These are phyloP conservation scores for Terfezia claveryi DNA, from an alignment of 495 filamentous ascomycete species.

Conservation along the genomic window DNA sequence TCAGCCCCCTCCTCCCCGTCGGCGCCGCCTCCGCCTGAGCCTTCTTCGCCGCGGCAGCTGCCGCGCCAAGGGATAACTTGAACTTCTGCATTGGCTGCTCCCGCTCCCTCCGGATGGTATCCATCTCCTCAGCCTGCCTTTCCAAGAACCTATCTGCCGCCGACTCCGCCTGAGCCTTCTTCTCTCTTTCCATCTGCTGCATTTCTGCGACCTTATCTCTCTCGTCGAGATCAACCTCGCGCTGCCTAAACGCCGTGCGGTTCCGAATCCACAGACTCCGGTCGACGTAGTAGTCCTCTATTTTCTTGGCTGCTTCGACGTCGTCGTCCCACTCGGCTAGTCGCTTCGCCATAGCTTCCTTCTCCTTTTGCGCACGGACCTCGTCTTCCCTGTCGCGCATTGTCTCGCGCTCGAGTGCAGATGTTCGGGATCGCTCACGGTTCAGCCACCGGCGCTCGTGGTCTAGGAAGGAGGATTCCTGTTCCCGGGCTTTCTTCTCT, in stretches of 20 bases:
- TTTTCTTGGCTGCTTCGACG: constrained; percentile 45
- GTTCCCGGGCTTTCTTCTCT: constrained; percentile 47
- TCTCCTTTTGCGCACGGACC: constrained; percentile 31
- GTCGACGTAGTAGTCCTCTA: constrained; percentile 68
- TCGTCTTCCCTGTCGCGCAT: constrained; percentile 56
- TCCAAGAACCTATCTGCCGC: constrained; percentile 89
- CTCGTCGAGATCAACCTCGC: constrained; percentile 57
- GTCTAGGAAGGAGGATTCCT: constrained; percentile 64
- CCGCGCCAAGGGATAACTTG: constrained; percentile 57
- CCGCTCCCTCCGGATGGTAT: constrained; percentile 31
- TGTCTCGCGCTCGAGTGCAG: constrained; percentile 63
- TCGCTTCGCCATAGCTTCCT: constrained; percentile 48
- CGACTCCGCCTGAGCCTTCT: constrained; percentile 49
- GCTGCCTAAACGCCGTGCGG: constrained; percentile 44
- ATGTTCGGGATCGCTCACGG: constrained; percentile 59
- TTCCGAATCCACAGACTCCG: constrained; percentile 65
- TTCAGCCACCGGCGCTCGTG: constrained; percentile 79
- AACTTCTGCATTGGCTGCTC: constrained; percentile 36
- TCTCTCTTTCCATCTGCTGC: constrained; percentile 45
- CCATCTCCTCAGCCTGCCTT: constrained; percentile 67
- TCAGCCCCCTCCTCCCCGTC: constrained; percentile 14
- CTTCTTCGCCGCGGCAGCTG: constrained; percentile 63
- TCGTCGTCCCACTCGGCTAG: constrained; percentile 81
- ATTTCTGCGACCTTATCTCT: constrained; percentile 58
- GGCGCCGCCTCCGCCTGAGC: constrained; percentile 43